Evolutionary conservation across 2,329 filamentous ascomycete genomes (phyloP).

Genomic region (Colletotrichum sp.): DNA sequence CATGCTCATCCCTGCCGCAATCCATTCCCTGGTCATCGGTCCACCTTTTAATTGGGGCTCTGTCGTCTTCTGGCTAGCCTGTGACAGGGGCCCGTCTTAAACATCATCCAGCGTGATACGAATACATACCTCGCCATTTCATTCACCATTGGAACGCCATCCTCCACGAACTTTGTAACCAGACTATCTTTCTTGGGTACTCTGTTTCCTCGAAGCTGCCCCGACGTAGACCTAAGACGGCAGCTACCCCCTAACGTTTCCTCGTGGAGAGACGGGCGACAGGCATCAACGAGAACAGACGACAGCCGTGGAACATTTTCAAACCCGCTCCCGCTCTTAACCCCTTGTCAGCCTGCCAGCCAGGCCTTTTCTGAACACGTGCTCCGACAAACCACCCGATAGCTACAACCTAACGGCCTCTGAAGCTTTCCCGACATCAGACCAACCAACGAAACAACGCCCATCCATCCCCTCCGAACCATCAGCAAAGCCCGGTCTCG

Average conservation of each 20-base stretch:
- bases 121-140: slow-evolving; percentile 9
- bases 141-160: neutral
- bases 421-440: slow-evolving; percentile 17
- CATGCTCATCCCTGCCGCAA: slow-evolving; percentile 11
- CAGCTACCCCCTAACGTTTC: neutral
- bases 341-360: slow-evolving; percentile 1
- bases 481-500: neutral
- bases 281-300: neutral
- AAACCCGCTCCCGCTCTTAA: neutral
- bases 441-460: slow-evolving; percentile 2
- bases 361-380: slow-evolving; percentile 16
- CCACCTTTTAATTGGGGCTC: slow-evolving; percentile 18
- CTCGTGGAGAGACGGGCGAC: neutral
- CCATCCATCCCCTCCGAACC: neutral
- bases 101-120: slow-evolving; percentile 18
- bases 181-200: neutral
- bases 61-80: slow-evolving; percentile 11
- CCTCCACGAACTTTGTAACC: neutral
- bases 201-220: neutral
- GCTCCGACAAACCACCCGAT: slow-evolving; percentile 9
- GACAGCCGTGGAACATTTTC: neutral
- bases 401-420: neutral
- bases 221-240: neutral
- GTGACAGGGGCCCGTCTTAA: slow-evolving; percentile 18
- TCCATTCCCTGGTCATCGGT: slow-evolving; percentile 11